These are phyloP conservation scores for Zygotorulaspora danielsina DNA, from an alignment of 805 yeast genomes.

Conservation along the genomic window DNA sequence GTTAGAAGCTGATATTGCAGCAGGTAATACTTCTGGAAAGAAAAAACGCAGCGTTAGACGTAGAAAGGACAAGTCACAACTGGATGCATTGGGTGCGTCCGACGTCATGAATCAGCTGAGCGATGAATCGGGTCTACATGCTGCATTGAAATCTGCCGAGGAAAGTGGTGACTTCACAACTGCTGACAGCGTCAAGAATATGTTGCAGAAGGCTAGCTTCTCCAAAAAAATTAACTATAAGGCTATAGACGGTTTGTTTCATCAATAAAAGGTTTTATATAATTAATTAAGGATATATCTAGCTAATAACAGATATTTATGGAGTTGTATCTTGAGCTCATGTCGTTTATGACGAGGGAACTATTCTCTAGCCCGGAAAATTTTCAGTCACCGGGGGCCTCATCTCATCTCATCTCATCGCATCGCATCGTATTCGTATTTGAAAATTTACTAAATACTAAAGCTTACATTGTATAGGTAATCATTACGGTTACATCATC, in stretches of 20 bases:
- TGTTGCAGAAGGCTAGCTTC: constrained; percentile 70
- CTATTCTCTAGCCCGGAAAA: too few relatives aligned
- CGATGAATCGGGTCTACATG: constrained; percentile 37
- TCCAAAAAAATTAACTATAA: constrained; percentile 89
- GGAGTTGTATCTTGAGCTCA: not conserved
- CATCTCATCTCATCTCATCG: constrained; percentile 28
- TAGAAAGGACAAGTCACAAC: constrained; percentile 21
- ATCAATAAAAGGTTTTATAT: constrained; percentile 10
- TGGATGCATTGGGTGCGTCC: constrained; percentile 22
- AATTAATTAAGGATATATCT: constrained; percentile 23
- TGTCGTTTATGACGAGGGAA: not conserved
- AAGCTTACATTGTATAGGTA: too few relatives aligned
- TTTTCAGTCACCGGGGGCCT: constrained; percentile 19
- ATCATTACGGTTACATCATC: too few relatives aligned
- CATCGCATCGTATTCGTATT: constrained; percentile 11
- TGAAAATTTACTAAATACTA: too few relatives aligned
- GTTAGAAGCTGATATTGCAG: constrained; percentile 78
- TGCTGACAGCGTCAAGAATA: constrained; percentile 71
- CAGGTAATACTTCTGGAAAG: constrained; percentile 66
- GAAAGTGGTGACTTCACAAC: constrained; percentile 47
- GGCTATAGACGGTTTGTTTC: constrained; percentile 57
- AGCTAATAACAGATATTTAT: not conserved
- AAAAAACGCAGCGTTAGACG: constrained; percentile 39
- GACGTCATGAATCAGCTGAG: constrained; percentile 20
- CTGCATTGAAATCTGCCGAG: constrained; percentile 39